phyloP scores from a whole-genome alignment of 2,329 filamentous ascomycete genomes.

The Aspergillus sp. region DNA sequence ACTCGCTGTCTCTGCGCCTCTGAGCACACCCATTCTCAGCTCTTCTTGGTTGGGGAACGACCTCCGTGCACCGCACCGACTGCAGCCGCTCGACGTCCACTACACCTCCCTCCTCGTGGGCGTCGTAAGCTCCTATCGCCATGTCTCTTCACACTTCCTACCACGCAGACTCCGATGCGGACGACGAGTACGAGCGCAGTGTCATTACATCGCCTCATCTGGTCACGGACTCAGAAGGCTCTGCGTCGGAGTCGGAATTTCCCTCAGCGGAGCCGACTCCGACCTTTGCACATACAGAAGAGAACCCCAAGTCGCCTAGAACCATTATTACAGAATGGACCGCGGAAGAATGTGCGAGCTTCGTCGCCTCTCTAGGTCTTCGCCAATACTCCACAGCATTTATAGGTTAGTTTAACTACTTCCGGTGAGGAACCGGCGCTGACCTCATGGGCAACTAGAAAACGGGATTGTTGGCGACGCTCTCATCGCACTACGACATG shows the following conservation, averaged over 20 bases:
- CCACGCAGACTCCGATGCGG: constrained; percentile 67
- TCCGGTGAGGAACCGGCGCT: not conserved
- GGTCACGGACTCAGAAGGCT: constrained; percentile 61
- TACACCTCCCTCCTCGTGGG: constrained; percentile 16
- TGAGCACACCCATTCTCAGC: not conserved
- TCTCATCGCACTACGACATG: constrained; percentile 83
- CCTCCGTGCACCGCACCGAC: not conserved
- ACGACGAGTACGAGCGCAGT: constrained; percentile 68
- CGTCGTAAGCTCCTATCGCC: constrained; percentile 24
- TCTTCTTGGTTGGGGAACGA: not conserved
- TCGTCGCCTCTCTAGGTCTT: constrained; percentile 77
- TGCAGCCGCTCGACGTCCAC: constrained; percentile 21
- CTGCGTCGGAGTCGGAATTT: constrained; percentile 62
- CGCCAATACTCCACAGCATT: constrained; percentile 82
- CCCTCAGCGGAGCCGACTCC: constrained; percentile 66
- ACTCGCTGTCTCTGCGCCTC: not conserved
- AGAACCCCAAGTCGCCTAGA: constrained; percentile 58
- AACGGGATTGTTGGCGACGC: constrained; percentile 95
- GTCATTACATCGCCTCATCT: constrained; percentile 62
- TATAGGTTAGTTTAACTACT: constrained; percentile 66
- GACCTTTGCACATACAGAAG: constrained; percentile 58
- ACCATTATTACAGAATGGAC: constrained; percentile 66
- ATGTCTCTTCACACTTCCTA: constrained; percentile 56
- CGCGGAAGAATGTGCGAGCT: constrained; percentile 87
- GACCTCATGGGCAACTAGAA: constrained; percentile 58